Percentiles rank a stretch among this genome's conserved stretches.
Evolutionary conservation across 164 flowering plant genomes (phyloP).

Genomic region (Dillenia turbinata): DNA sequence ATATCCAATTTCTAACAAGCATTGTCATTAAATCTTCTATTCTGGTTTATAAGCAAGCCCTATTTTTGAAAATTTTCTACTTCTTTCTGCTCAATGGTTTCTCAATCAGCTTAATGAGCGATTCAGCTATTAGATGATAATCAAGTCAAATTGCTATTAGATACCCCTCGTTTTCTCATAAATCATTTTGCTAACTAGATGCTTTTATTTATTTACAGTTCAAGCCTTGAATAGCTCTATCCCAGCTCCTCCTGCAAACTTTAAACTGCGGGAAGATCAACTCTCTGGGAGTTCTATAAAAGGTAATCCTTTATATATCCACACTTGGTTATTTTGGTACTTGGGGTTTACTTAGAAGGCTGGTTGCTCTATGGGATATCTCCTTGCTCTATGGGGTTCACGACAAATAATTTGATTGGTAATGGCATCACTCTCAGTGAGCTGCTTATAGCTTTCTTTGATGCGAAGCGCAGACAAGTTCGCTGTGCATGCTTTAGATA

Average conservation of each 20-base stretch:
- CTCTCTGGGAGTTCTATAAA: conserved; percentile 87
- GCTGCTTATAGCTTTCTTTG: no score
- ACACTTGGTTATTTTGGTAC: no score
- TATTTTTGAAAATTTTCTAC: no score
- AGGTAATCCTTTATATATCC: conserved; percentile 37
- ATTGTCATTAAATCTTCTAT: neutral
- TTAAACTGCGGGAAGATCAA: conserved; percentile 84
- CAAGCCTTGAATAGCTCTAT: conserved; percentile 61
- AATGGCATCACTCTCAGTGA: no score
- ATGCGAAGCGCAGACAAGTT: no score
- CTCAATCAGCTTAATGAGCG: neutral
- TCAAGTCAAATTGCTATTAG: neutral
- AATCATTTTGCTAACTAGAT: conserved; percentile 5
- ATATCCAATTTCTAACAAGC: conserved; percentile 1
- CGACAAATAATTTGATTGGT: no score
- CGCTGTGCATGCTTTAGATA: no score
- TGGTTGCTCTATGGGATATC: no score
- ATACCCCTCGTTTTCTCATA: neutral
- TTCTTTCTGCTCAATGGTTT: neutral
- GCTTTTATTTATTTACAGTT: conserved; percentile 37
- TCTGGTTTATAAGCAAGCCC: neutral
- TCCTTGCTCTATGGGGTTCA: no score
- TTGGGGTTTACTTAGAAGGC: no score
- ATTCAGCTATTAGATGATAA: neutral
- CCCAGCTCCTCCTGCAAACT: conserved; percentile 74